phyloP scores from a whole-genome alignment of 2,329 filamentous ascomycete species.

The Blumeria graminis region DNA sequence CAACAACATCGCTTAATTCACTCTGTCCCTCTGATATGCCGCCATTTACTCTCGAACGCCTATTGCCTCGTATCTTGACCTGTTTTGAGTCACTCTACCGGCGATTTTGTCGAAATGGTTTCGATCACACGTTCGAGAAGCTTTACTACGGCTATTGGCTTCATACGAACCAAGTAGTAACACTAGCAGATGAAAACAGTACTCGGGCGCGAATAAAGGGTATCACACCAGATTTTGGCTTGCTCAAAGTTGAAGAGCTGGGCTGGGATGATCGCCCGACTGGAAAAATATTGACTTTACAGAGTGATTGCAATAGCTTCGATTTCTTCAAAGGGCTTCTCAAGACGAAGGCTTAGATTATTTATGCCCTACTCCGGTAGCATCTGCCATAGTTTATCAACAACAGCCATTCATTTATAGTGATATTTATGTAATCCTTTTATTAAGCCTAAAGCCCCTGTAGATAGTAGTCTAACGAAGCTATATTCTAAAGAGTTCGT shows the following conservation, averaged over 20 bases:
- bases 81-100: slow-evolving; percentile 56
- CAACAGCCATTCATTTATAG: no score
- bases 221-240: slow-evolving; percentile 77
- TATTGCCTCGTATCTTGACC: slow-evolving; percentile 60
- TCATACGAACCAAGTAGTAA: slow-evolving; percentile 48
- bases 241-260: slow-evolving; percentile 66
- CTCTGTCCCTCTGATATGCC: slow-evolving; percentile 18
- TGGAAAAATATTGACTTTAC: slow-evolving; percentile 57
- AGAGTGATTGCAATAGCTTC: slow-evolving; percentile 96
- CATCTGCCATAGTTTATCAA: no score
- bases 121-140: slow-evolving; percentile 45
- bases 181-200: slow-evolving; percentile 58
- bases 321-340: slow-evolving; percentile 85
- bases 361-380: no score
- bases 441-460: no score
- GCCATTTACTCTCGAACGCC: slow-evolving; percentile 48
- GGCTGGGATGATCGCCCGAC: slow-evolving; percentile 47
- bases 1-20: slow-evolving; percentile 67
- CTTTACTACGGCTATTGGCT: slow-evolving; percentile 70
- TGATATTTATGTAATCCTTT: no score
- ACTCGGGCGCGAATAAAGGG: slow-evolving; percentile 55
- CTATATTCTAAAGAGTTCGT: no score
- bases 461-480: no score
- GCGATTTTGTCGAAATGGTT: slow-evolving; percentile 51
- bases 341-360: slow-evolving; percentile 35